Evolutionary conservation across 148 eudicot species (phyloP).

Genomic region (Fagopyrum tataricum): DNA sequence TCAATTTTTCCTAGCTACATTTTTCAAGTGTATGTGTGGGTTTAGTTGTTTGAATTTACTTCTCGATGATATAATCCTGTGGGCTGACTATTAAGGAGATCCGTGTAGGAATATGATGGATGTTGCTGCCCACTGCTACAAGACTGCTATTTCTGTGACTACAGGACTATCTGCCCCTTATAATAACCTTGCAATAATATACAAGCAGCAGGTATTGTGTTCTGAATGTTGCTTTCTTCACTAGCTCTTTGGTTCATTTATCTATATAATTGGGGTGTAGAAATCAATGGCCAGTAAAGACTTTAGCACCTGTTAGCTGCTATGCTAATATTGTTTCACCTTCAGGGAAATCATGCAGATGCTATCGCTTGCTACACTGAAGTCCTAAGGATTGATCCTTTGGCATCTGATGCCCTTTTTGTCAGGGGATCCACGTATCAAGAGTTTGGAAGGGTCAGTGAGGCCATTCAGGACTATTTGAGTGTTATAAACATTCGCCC

Average conservation of each 20-base stretch:
- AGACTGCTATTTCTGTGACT: conserved; percentile 80
- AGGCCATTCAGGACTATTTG: conserved; percentile 88
- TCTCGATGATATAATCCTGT: background rate
- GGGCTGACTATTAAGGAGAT: conserved; percentile 17
- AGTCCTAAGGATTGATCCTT: conserved; percentile 85
- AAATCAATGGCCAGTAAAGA: background rate
- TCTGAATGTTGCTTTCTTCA: background rate
- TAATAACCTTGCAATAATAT: conserved; percentile 83
- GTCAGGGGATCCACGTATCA: conserved; percentile 88
- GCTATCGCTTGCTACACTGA: conserved; percentile 93
- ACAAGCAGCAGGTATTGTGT: conserved; percentile 78
- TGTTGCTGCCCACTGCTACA: conserved; percentile 83
- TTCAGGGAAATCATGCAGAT: conserved; percentile 75
- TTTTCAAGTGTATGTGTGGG: background rate
- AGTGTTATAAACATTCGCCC: conserved; percentile 82
- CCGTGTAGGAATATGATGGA: conserved; percentile 74
- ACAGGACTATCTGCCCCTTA: conserved; percentile 95
- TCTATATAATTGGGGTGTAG: background rate
- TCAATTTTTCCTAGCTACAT: background rate
- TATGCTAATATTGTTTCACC: conserved; percentile 4
- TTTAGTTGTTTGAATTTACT: conserved; percentile 6
- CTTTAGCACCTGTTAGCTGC: background rate
- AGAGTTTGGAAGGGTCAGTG: conserved; percentile 87
- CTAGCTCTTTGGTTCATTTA: background rate
- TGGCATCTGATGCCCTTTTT: conserved; percentile 85